Percentiles rank a stretch among this genome's conserved stretches.
Evolutionary conservation across 441 rosid species (phyloP).

Genomic region (Aleurites moluccanus): DNA sequence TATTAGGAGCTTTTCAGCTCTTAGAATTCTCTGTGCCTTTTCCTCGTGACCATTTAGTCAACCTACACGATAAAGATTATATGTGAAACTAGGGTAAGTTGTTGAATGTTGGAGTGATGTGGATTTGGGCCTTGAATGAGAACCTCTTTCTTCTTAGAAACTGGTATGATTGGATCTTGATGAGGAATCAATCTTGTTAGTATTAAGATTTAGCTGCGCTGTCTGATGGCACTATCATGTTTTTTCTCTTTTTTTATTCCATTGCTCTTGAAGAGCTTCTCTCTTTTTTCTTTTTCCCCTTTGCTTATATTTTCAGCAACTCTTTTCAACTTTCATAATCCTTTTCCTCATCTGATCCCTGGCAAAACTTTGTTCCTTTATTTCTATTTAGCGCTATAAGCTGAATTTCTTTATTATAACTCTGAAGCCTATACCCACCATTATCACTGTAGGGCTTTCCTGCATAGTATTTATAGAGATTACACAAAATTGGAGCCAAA

Average conservation of each 20-base stretch:
- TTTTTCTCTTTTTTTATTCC: not conserved
- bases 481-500: no score
- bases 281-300: not conserved
- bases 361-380: not conserved
- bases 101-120: not conserved
- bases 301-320: not conserved
- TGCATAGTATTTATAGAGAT: no score
- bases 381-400: not conserved
- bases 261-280: not conserved
- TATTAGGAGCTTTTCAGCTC: not conserved
- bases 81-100: not conserved
- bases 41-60: not conserved
- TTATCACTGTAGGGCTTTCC: no score
- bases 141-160: not conserved
- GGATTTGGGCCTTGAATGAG: not conserved
- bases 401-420: not conserved
- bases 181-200: not conserved
- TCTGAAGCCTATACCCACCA: no score
- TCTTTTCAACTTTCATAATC: not conserved
- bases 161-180: not conserved
- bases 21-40: not conserved
- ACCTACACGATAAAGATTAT: not conserved
- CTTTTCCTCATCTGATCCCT: not conserved
- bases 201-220: not conserved
- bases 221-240: not conserved